phyloP scores from a whole-genome alignment of 768 basidiomycete species.

The Termitomyces sp. region DNA sequence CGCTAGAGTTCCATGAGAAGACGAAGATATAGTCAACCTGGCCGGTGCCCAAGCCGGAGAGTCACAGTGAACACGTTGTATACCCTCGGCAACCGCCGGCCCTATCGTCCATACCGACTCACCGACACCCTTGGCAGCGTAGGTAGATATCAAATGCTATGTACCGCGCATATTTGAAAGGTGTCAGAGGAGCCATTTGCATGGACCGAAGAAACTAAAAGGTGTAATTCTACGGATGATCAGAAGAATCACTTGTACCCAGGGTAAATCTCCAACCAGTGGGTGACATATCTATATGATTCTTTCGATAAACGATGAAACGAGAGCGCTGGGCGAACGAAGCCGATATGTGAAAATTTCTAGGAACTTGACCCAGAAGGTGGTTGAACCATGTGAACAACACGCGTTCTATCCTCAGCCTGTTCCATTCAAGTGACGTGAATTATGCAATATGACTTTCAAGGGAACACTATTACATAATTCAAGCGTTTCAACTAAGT shows the following conservation, averaged over 20 bases:
- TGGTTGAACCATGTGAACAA: neutral
- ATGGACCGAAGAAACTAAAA: neutral
- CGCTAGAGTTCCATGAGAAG: neutral
- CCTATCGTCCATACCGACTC: too few relatives aligned
- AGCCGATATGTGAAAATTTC: neutral
- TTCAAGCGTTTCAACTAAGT: too few relatives aligned
- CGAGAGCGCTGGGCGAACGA: neutral
- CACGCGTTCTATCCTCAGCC: neutral
- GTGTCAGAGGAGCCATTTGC: neutral
- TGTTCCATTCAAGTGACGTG: neutral
- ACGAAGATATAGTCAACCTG: neutral
- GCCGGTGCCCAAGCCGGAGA: neutral
- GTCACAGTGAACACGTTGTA: neutral
- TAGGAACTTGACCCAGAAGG: neutral
- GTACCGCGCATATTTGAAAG: neutral
- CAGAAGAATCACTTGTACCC: neutral
- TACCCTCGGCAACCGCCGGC: neutral
- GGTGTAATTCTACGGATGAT: neutral
- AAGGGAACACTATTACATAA: neutral
- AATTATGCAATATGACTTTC: neutral
- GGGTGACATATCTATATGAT: neutral
- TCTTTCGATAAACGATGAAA: neutral
- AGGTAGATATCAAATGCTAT: too few relatives aligned
- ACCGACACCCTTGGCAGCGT: too few relatives aligned
- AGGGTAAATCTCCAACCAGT: neutral